phyloP scores from a whole-genome alignment of 768 basidiomycete species.

The Clathrus columnatus region DNA sequence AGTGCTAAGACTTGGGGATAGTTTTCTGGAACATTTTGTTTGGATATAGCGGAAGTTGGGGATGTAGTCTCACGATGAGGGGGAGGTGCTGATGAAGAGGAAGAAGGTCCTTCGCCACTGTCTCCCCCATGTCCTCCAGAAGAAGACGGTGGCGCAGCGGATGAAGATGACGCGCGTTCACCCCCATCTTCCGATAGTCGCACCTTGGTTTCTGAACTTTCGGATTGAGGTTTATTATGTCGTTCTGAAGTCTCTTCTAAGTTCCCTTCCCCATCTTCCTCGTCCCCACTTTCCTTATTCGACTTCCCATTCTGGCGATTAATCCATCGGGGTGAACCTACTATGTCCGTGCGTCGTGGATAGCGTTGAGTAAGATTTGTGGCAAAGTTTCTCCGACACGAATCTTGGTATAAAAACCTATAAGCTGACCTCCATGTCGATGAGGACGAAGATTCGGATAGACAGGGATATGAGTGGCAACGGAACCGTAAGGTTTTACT shows the following conservation, averaged over 20 bases:
- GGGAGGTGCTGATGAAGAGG: conserved; percentile 22
- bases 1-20: conserved; percentile 94
- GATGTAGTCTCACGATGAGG: conserved; percentile 25
- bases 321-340: conserved; percentile 31
- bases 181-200: conserved; percentile 23
- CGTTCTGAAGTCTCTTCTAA: not conserved
- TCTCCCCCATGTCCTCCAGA: conserved; percentile 27
- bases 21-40: conserved; percentile 78
- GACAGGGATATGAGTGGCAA: not conserved
- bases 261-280: conserved; percentile 9
- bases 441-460: not conserved
- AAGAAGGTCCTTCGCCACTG: conserved; percentile 27
- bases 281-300: conserved; percentile 20
- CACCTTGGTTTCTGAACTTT: conserved; percentile 15
- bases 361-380: not conserved
- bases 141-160: conserved; percentile 34
- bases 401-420: not conserved
- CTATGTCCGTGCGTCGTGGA: conserved; percentile 25
- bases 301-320: conserved; percentile 19
- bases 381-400: conserved; percentile 1
- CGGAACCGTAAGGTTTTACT: conserved; percentile 1
- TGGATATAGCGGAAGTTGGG: conserved; percentile 52
- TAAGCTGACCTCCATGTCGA: not conserved
- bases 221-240: not conserved
- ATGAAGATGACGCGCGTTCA: conserved; percentile 21